These are phyloP conservation scores for Cladosporium colombiae DNA, from an alignment of 2,329 filamentous ascomycete species.

Conservation along the genomic window DNA sequence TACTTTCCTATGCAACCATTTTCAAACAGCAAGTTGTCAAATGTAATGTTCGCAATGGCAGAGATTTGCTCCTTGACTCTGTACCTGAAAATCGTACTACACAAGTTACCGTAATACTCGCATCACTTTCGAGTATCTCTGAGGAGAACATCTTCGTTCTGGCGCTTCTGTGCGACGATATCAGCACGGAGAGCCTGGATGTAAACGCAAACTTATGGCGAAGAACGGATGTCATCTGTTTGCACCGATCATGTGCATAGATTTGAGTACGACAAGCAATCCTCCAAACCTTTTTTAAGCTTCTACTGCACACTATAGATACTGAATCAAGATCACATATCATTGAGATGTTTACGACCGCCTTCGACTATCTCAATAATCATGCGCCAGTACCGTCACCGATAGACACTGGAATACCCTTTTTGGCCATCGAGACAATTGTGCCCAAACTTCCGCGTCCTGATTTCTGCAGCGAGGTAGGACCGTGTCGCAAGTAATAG, in stretches of 20 bases:
- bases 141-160: neutral
- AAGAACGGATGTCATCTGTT: neutral
- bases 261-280: neutral
- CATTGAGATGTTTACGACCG: neutral
- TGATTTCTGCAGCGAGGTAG: neutral
- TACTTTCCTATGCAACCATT: neutral
- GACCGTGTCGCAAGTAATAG: neutral
- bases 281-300: neutral
- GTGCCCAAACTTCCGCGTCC: neutral
- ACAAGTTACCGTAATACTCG: neutral
- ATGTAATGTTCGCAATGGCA: neutral
- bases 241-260: neutral
- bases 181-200: neutral
- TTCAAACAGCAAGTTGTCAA: neutral
- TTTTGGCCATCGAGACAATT: neutral
- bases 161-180: neutral
- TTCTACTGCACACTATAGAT: neutral
- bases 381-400: neutral
- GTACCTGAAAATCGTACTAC: neutral
- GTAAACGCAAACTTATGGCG: neutral
- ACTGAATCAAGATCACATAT: neutral
- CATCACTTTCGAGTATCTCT: neutral
- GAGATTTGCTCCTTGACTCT: neutral
- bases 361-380: neutral
- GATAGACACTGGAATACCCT: neutral